Conservation (phyloP, 2,329 filamentous ascomycete genomes). For the Ceratocystis smalleyi region DNA sequence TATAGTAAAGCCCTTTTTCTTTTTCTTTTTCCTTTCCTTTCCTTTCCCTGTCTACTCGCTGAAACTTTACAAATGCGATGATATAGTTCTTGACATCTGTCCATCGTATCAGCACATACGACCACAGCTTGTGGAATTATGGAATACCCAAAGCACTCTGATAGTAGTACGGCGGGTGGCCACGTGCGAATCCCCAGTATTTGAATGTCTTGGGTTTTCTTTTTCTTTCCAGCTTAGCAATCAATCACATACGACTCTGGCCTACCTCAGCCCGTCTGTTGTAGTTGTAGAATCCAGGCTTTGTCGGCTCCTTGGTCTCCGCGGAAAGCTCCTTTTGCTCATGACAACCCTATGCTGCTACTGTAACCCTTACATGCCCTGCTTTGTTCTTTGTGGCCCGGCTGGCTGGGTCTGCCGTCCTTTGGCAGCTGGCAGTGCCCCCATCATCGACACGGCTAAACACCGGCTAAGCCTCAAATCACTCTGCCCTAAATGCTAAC, state of each 20-base stretch:
- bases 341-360: too few relatives aligned
- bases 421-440: not conserved
- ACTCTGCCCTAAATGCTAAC: not conserved
- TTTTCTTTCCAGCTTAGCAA: not conserved
- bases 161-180: slow-evolving; percentile 5
- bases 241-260: too few relatives aligned
- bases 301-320: too few relatives aligned
- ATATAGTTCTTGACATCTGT: not conserved
- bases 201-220: slow-evolving; percentile 1
- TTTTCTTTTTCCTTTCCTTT: not conserved
- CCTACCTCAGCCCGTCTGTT: too few relatives aligned
- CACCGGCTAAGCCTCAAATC: not conserved
- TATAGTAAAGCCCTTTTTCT: not conserved
- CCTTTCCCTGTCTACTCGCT: not conserved
- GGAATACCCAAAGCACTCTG: slow-evolving; percentile 2
- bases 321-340: too few relatives aligned
- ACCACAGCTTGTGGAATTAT: slow-evolving; percentile 7
- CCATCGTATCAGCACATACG: not conserved
- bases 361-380: too few relatives aligned
- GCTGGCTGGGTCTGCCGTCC: not conserved
- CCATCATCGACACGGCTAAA: not conserved
- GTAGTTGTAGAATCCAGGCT: too few relatives aligned
- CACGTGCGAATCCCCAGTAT: slow-evolving; percentile 7
- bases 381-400: not conserved
- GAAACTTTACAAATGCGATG: not conserved